Evolutionary conservation across 345 rosid species (phyloP).

Genomic region (Populus alba): DNA sequence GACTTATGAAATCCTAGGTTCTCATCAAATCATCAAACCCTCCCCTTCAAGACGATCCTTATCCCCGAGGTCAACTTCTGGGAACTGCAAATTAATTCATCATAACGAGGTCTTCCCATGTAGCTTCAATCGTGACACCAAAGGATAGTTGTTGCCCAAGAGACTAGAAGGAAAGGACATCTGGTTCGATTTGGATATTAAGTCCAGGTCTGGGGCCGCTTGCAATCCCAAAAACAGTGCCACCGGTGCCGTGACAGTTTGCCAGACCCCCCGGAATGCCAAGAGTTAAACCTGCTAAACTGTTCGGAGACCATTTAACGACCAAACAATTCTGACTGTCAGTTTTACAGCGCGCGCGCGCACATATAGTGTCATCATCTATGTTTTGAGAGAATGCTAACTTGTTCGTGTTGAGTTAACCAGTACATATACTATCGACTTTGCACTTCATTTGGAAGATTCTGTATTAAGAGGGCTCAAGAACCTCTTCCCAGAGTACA

Average conservation of each 20-base stretch:
- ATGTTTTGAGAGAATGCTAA: not conserved
- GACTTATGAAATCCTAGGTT: too few relatives aligned
- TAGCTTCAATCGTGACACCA: constrained; percentile 22
- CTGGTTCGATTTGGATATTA: not conserved
- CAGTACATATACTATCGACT: not conserved
- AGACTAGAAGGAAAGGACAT: not conserved
- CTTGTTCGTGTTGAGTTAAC: not conserved
- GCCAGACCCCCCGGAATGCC: constrained; percentile 89
- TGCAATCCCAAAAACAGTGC: constrained; percentile 43
- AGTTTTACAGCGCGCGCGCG: not conserved
- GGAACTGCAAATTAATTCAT: too few relatives aligned
- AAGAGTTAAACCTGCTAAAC: constrained; percentile 64
- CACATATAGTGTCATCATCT: not conserved
- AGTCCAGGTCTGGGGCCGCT: constrained; percentile 1
- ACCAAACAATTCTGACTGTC: not conserved
- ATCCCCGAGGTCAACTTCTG: too few relatives aligned
- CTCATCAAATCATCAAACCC: too few relatives aligned
- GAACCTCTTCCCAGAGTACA: constrained; percentile 45
- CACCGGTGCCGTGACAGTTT: constrained; percentile 91
- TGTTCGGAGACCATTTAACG: too few relatives aligned
- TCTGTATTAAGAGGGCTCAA: constrained; percentile 38
- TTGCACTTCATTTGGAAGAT: constrained; percentile 47
- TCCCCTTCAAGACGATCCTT: too few relatives aligned
- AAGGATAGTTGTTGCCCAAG: constrained; percentile 23
- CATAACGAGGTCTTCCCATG: not conserved